Evolutionary conservation across 2,329 filamentous ascomycete species (phyloP), one percentile per base, ranked within the genome.

Genomic region (Leptographium procerum): DNA sequence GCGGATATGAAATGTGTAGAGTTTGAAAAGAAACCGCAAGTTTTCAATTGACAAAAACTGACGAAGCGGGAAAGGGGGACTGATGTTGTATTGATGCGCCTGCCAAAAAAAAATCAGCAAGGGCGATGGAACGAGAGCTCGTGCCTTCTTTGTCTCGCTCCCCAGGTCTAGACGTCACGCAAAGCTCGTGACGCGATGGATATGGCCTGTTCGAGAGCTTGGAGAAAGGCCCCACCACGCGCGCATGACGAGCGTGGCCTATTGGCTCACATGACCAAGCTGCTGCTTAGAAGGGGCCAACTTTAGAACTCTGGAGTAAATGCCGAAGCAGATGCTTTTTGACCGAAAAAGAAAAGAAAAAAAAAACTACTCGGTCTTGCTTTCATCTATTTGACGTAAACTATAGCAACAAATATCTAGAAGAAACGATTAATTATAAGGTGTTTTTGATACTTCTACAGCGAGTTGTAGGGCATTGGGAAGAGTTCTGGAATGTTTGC

Each of bases 161-260:
- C 29, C 33, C 26, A 31, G 53, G 29, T n/a, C 47, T 19, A 50
- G 57, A 48, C 59, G 52, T 36, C 52, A 56, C 52, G 53, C 36
- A 26, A 11, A 56, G 55, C 58, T 61, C 59, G 57, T 61, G 60
- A 61, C 60, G 57, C 59, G 60, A 57, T 56, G 40, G 24, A 7
- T 51, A 57, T 55, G 56, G 36, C 29, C 56, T 56, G 56, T 58
- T 52, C 43, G 16, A 9, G 34, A 52, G 52, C 47, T 52, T 43
- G 56, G 47, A 34, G 36, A n/a, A 28, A 22, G 7, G 34, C 43
- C 22, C 59, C 58, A 50, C 52, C 45, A 16, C 13, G 24, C 8
- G 2, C 7, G 47, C 10, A 48, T 13, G n/a, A n/a, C n/a, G 16
- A 36, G 61, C 61, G 60, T 57, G 60, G 36, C 53, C 60, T 13